A percentile compares a stretch with the other conserved stretches of the same genome.
Evolutionary conservation across 352 stramenopile species (phyloP).

Genomic region (Pythium utonaiense): DNA sequence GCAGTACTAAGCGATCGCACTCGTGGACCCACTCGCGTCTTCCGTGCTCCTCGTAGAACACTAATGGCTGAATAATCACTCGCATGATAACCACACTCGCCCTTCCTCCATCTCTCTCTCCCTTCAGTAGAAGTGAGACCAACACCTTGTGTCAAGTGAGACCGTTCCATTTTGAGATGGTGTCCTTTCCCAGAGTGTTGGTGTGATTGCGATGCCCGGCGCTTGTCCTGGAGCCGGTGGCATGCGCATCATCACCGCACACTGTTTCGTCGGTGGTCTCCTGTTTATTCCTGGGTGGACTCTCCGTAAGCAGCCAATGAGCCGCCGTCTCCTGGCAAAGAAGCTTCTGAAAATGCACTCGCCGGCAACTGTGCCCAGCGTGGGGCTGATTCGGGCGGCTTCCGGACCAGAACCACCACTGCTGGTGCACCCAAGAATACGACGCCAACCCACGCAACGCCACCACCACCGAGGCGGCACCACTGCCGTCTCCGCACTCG

Average conservation of each 20-base stretch:
- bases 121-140: too few relatives aligned
- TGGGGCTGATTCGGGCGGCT: neutral
- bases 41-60: conserved; percentile 14
- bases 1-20: conserved; percentile 85
- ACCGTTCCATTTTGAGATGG: too few relatives aligned
- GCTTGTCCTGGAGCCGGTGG: neutral
- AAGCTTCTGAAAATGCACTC: neutral
- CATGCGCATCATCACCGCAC: neutral
- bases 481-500: too few relatives aligned
- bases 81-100: conserved; percentile 6
- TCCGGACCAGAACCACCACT: too few relatives aligned
- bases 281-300: neutral
- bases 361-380: neutral
- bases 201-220: too few relatives aligned
- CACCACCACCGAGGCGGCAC: too few relatives aligned
- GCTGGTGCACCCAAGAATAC: too few relatives aligned
- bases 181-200: too few relatives aligned
- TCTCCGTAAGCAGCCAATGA: neutral
- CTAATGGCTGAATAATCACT: conserved; percentile 55
- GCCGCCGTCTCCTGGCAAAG: neutral
- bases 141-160: too few relatives aligned
- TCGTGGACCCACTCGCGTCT: neutral
- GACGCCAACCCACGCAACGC: too few relatives aligned
- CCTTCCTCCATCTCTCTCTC: too few relatives aligned
- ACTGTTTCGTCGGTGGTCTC: too few relatives aligned